Evolutionary conservation across 75 land plant species (phyloP).

Genomic region (Gnetum montanum): DNA sequence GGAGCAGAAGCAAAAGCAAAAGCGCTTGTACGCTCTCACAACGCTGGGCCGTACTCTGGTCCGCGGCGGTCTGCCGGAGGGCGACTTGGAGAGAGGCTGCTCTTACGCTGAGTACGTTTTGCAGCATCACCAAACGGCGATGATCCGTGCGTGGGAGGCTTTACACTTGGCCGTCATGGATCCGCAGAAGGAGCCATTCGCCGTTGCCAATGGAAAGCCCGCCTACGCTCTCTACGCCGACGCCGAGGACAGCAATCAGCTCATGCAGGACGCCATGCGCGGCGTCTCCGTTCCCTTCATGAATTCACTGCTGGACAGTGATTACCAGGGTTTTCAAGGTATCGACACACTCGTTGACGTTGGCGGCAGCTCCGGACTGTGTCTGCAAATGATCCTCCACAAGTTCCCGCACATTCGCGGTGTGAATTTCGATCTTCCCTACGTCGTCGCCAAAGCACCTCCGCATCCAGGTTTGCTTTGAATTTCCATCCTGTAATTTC

Average conservation of each 20-base stretch:
- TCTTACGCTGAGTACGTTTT: constrained; percentile 42
- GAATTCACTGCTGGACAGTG: constrained; percentile 27
- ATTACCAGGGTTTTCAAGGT: constrained; percentile 45
- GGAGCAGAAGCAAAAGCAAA: not conserved
- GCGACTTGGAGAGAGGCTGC: constrained; percentile 25
- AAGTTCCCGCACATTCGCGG: constrained; percentile 27
- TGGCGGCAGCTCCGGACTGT: constrained; percentile 62
- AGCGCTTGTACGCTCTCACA: constrained; percentile 30
- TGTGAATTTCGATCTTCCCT: constrained; percentile 68
- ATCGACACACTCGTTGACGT: constrained; percentile 52
- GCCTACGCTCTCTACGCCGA: constrained; percentile 37
- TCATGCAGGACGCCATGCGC: constrained; percentile 60
- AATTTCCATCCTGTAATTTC: not conserved
- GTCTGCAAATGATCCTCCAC: constrained; percentile 39
- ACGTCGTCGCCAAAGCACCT: constrained; percentile 56
- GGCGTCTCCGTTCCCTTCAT: constrained; percentile 49
- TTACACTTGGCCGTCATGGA: constrained; percentile 49
- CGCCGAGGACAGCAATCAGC: constrained; percentile 25
- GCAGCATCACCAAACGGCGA: constrained; percentile 50
- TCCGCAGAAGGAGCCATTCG: constrained; percentile 38
- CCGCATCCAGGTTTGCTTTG: constrained; percentile 27
- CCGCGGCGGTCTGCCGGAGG: too few species aligned
- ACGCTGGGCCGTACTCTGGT: constrained; percentile 41
- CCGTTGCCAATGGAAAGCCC: constrained; percentile 41
- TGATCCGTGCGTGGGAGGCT: constrained; percentile 35